Evolutionary conservation across 805 yeast genomes (phyloP).

Genomic region (Kazachstania bromeliacearum): DNA sequence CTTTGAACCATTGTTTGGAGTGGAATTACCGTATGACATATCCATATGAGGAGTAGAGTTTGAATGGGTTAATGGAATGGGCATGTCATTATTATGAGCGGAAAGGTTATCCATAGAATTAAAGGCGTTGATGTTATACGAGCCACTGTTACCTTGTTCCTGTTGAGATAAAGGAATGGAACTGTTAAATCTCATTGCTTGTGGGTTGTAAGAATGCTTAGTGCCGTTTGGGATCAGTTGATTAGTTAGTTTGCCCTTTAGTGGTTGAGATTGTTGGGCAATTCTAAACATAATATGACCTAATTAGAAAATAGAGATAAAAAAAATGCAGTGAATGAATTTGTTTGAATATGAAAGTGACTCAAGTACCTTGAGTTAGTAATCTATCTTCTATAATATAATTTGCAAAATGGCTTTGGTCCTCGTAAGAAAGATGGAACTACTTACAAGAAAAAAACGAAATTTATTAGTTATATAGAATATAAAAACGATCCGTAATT

Average conservation of each 20-base stretch:
- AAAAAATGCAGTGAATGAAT: too few relatives aligned
- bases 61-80: background rate
- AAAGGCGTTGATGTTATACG: background rate
- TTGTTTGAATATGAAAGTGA: too few relatives aligned
- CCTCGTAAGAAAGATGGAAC: too few relatives aligned
- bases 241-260: constrained; percentile 32
- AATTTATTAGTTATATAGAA: too few relatives aligned
- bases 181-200: constrained; percentile 32
- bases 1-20: background rate
- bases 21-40: background rate
- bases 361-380: too few relatives aligned
- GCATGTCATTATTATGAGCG: background rate
- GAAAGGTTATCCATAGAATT: constrained; percentile 3
- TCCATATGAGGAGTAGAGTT: constrained; percentile 1
- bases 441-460: too few relatives aligned
- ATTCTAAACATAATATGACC: constrained; percentile 23
- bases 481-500: too few relatives aligned
- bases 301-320: too few relatives aligned
- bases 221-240: constrained; percentile 32
- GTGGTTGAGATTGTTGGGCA: constrained; percentile 28
- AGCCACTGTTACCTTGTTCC: background rate
- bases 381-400: too few relatives aligned
- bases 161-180: constrained; percentile 5
- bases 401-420: too few relatives aligned
- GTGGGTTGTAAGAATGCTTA: constrained; percentile 30